Conservation (phyloP, 495 filamentous ascomycete genomes). For the Neurospora intermedia region DNA sequence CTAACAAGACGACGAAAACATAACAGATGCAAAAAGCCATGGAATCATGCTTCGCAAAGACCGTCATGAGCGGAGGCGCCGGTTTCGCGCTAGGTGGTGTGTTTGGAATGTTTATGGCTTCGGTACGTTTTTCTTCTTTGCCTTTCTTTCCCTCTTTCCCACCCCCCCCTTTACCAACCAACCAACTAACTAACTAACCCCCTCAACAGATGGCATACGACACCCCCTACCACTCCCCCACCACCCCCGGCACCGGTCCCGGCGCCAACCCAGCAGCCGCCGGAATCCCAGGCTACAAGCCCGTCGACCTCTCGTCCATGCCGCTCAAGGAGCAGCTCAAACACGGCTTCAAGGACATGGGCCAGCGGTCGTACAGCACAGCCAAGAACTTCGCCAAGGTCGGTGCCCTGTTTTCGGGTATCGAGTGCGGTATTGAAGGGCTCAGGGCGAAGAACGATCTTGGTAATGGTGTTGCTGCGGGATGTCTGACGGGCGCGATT, state of each 20-base stretch:
- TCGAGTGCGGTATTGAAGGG: constrained; percentile 92
- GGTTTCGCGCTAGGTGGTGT: constrained; percentile 84
- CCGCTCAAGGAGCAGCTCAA: constrained; percentile 74
- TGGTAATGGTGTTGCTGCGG: constrained; percentile 75
- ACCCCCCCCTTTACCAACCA: too few relatives aligned
- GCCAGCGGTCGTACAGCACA: constrained; percentile 64
- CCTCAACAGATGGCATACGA: constrained; percentile 26
- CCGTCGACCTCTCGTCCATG: constrained; percentile 47
- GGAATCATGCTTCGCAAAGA: constrained; percentile 84
- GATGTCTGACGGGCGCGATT: constrained; percentile 84
- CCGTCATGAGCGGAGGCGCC: constrained; percentile 69
- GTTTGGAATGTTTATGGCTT: constrained; percentile 95
- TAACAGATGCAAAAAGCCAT: constrained; percentile 61
- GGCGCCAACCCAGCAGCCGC: constrained; percentile 6
- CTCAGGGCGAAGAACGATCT: constrained; percentile 89
- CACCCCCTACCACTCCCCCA: constrained; percentile 17
- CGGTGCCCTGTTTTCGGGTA: constrained; percentile 80
- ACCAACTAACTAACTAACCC: too few relatives aligned
- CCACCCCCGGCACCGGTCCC: background rate
- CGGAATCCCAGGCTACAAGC: constrained; percentile 12
- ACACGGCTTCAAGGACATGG: constrained; percentile 89
- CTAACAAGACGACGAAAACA: constrained; percentile 21
- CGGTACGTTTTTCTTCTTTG: constrained; percentile 42
- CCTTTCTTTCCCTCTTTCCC: background rate
- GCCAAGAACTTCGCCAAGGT: constrained; percentile 94